Base-by-base conservation (phyloP, 768 basidiomycete genomes). In the Trametes meyenii region DNA sequence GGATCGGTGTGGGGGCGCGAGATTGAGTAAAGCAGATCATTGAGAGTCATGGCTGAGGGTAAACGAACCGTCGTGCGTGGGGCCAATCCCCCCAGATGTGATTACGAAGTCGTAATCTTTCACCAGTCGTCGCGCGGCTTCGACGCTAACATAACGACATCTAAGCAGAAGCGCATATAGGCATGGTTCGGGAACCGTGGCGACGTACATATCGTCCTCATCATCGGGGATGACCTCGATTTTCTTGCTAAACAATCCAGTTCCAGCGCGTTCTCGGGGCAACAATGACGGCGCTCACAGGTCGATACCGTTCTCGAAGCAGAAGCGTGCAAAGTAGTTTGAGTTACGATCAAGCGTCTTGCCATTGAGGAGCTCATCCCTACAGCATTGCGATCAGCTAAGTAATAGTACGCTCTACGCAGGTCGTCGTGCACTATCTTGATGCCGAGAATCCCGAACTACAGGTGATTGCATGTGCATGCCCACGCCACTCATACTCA, bases 221-320 rank as follows among this genome's bases (percentile, higher is more conserved):
- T 93, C 88, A 70, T 98, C 96, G 1, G 95, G 79, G 46, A 98
- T 88, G 58, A 96, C 94, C 69, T 98, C 94, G 71, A 96, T 85
- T 45, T 90, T 85, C 73, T 92, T 92, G 66, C 90, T 94, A 71
- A 6, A 58, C 50, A 38, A 56, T 26, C 6, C 23, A 26, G 40
- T 53, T 74, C 76, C 61, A 38, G 7, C 56, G 48, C 44, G 17
- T 39, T 17, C 23, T 36, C 17, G 14, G 8, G 17, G 39, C 4
- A 2, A 10, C 39, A 24, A 5, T 55, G 19, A 44, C 13, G 29
- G 21, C 5, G 69, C 78, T 65, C 78, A 92, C 88, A 95, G 73
- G 61, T 92, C 84, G 35, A 94, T 82, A 2, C 90, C 96, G 54
- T 92, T 83, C 69, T 95, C 89, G 71, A 97, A 98, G 70, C 91